Evolutionary conservation across 2,329 filamentous ascomycete species (phyloP), one percentile per base, ranked within the genome.

Genomic region (Fusarium tuaranense): DNA sequence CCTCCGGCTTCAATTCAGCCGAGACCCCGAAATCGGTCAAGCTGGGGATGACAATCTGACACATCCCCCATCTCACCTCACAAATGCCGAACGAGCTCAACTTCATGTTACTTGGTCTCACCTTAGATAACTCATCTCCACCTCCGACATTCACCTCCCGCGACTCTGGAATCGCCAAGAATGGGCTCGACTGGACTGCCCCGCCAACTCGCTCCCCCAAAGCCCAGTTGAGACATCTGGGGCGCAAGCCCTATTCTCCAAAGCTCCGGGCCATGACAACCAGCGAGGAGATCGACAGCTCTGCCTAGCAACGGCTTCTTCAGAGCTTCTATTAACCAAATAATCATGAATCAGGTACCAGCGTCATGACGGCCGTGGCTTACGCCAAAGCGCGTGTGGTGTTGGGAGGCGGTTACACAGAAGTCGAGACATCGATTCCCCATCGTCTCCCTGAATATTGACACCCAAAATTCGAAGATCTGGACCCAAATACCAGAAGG

Each of bases 121-220:
- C 36, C 53, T 67, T 53, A 39, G 48, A 51, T 72, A 59, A 63
- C 48, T 58, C 59, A 58, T 65, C 58, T 64, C 59, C 66, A 60
- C 39, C 44, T 46, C 32, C 44, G 53, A 74, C 32, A 73, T 67
- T 67, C 67, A 71, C 27, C 22, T 67, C 68, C 60, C 53, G 62
- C 60, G 46, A 25, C 51, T 51, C 67, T 36, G 64, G 76, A 68
- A 73, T 76, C 65, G 44, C 57, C 63, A 72, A 72, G 72, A 13
- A 65, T 55, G 20, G 44, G 46, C 39, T 57, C 55, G 10, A 25
- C 30, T 30, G 32, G n/a, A 63, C 27, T 67, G 62, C 53, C 64
- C 67, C 38, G 65, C 61, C 71, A 72, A 71, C 72, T 65, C 27
- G 36, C 39, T 65, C 60, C 59, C 48, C 55, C 66, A 64, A 68